Percentiles rank a stretch among this genome's conserved stretches.
phyloP scores from a whole-genome alignment of 352 stramenopile genomes.

The Pythium graminicola region DNA sequence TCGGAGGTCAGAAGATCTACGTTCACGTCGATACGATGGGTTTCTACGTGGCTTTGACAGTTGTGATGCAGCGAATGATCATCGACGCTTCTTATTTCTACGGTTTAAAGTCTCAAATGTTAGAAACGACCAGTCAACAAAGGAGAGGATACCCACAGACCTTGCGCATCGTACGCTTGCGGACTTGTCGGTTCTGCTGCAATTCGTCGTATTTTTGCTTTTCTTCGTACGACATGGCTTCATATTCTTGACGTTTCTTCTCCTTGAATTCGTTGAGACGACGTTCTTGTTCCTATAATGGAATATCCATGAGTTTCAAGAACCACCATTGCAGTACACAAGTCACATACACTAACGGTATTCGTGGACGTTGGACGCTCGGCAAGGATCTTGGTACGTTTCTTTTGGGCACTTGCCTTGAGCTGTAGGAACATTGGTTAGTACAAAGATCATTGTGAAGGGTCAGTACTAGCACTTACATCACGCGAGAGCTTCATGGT shows the following conservation, averaged over 20 bases:
- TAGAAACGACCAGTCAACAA: background rate
- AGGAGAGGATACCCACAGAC: conserved; percentile 1
- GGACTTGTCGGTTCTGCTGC: conserved; percentile 60
- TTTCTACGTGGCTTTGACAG: no score
- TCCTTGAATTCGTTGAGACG: conserved; percentile 50
- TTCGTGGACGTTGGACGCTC: conserved; percentile 21
- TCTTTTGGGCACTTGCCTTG: conserved; percentile 71
- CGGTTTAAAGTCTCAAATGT: no score
- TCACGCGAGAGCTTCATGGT: conserved; percentile 75
- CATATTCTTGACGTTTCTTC: conserved; percentile 78
- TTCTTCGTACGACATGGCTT: conserved; percentile 71
- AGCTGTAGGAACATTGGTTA: conserved; percentile 27
- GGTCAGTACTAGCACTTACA: conserved; percentile 24
- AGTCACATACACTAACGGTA: background rate
- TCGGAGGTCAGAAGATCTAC: no score
- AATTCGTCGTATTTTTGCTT: conserved; percentile 71
- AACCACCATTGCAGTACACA: no score
- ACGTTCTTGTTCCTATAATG: conserved; percentile 25
- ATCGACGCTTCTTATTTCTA: no score
- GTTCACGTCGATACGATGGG: no score
- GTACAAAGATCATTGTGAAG: background rate
- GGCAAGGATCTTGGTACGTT: conserved; percentile 58
- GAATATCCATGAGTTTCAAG: no score
- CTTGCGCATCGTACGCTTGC: conserved; percentile 68
- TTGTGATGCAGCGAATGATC: no score